phyloP scores from a whole-genome alignment of 148 eudicot species.

The Camellia lanceoleosa region DNA sequence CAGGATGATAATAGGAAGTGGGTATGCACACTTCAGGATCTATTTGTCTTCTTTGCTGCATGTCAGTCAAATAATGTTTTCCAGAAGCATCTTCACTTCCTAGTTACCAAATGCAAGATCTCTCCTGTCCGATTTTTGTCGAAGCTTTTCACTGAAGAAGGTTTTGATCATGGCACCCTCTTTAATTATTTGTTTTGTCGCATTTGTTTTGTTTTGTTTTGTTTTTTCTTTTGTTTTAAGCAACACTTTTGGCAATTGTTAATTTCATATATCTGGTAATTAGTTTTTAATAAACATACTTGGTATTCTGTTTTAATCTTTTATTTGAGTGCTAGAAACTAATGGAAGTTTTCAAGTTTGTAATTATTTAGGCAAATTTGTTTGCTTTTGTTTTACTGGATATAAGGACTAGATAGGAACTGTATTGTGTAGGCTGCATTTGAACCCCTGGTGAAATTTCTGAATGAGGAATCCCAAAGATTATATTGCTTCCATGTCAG shows the following conservation, averaged over 20 bases:
- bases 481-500: not conserved
- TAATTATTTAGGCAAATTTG: not conserved
- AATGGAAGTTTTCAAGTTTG: not conserved
- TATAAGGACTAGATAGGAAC: not conserved
- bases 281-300: not conserved
- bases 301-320: not conserved
- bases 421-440: not conserved
- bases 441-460: not conserved
- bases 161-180: slow-evolving; percentile 16
- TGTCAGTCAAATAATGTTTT: slow-evolving; percentile 50
- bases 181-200: not conserved
- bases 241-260: not conserved
- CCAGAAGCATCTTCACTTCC: slow-evolving; percentile 53
- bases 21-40: slow-evolving; percentile 40
- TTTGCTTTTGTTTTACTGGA: not conserved
- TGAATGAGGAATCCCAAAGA: not conserved
- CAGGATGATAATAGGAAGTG: slow-evolving; percentile 58
- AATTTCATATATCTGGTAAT: not conserved
- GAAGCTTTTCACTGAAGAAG: slow-evolving; percentile 54
- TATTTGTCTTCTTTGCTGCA: slow-evolving; percentile 63
- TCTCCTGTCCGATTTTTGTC: slow-evolving; percentile 50
- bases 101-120: slow-evolving; percentile 44
- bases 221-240: slow-evolving; percentile 6
- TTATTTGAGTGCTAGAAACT: not conserved
- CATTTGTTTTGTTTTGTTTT: too few relatives aligned